Evolutionary conservation across 169 alveolate genomes (phyloP).

Genomic region (Plasmodium chabaudi): DNA sequence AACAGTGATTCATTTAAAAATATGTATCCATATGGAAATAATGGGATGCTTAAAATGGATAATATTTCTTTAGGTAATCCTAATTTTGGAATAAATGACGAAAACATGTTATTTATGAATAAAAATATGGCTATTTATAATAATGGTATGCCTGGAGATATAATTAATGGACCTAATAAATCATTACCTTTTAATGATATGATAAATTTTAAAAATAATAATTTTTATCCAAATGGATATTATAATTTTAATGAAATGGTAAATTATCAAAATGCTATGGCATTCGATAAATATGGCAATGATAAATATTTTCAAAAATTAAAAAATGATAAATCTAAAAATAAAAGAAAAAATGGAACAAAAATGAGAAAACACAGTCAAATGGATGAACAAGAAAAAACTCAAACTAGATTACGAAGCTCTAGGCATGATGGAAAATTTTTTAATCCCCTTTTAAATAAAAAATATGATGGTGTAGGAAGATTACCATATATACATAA

Average conservation of each 20-base stretch:
- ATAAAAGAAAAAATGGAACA: background rate
- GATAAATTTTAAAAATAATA: background rate
- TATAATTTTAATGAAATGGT: conserved; percentile 12
- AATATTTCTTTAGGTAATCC: background rate
- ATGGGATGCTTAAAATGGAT: background rate
- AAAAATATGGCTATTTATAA: background rate
- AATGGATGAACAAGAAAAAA: too few species aligned
- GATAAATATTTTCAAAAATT: background rate
- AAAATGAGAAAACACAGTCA: background rate
- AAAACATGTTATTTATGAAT: background rate
- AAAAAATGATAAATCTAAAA: background rate
- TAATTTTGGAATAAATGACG: background rate
- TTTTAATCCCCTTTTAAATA: conserved; percentile 65
- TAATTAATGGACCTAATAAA: too few species aligned
- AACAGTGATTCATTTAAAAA: background rate
- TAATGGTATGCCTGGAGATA: background rate
- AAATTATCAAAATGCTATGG: conserved; percentile 20
- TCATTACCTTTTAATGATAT: background rate
- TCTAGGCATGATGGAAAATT: conserved; percentile 29
- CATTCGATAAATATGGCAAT: background rate
- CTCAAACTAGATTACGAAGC: conserved; percentile 1
- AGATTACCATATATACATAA: conserved; percentile 69
- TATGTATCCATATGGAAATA: background rate
- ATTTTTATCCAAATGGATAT: conserved; percentile 6
- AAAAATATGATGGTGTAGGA: conserved; percentile 72